A percentile compares a stretch with the other conserved stretches of the same genome.
Conservation (phyloP, 306 rosid genomes). For the Ziziphus jujuba region DNA sequence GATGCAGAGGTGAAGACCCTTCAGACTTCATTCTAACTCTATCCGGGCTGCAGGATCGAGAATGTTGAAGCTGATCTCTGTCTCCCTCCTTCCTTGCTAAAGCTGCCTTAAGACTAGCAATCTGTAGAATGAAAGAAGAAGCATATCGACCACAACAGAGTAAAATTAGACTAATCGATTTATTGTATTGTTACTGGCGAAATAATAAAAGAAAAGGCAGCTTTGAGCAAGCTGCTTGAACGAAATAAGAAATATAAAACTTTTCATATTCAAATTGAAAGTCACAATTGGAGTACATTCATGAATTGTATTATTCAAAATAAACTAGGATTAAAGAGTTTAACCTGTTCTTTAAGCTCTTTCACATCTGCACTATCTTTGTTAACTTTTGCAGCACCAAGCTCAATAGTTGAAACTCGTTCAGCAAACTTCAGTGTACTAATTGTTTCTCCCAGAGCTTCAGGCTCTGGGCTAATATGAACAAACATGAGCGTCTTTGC, state of each 20-base stretch:
- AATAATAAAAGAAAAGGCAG: neutral
- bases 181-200: neutral
- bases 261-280: no score
- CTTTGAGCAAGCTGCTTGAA: no score
- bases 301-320: neutral
- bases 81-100: constrained; percentile 72
- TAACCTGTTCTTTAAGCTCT: constrained; percentile 92
- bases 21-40: constrained; percentile 43
- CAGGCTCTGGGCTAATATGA: constrained; percentile 86
- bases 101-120: constrained; percentile 76
- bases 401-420: constrained; percentile 83
- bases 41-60: constrained; percentile 45
- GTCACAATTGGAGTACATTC: neutral
- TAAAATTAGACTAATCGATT: neutral
- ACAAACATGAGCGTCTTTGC: constrained; percentile 97
- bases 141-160: no score
- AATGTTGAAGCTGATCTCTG: constrained; percentile 37
- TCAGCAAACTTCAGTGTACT: constrained; percentile 97
- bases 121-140: constrained; percentile 36
- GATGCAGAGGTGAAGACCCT: constrained; percentile 54
- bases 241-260: no score
- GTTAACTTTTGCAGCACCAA: constrained; percentile 80
- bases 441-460: constrained; percentile 79
- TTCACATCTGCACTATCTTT: constrained; percentile 66
- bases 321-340: neutral